These are phyloP conservation scores for Oenanthe javanica DNA, from an alignment of 140 eudicot genomes.

Conservation along the genomic window DNA sequence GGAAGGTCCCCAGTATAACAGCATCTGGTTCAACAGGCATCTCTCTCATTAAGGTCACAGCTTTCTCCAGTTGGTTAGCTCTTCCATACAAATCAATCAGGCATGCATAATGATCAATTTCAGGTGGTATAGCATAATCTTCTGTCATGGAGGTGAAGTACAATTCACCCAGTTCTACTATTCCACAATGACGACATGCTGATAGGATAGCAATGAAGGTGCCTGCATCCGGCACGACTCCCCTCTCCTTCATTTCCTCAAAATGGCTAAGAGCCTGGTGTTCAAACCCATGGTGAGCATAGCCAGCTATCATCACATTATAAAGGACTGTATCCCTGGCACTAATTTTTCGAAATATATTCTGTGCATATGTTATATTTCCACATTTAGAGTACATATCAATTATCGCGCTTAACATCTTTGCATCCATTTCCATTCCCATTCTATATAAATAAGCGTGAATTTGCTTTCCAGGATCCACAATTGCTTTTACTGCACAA, in stretches of 20 bases:
- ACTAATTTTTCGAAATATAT: constrained; percentile 24
- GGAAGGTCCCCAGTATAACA: constrained; percentile 52
- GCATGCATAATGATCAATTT: constrained; percentile 77
- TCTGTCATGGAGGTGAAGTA: constrained; percentile 59
- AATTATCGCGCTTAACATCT: constrained; percentile 38
- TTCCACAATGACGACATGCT: constrained; percentile 82
- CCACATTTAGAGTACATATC: constrained; percentile 96
- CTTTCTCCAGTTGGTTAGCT: constrained; percentile 55
- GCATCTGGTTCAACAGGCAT: constrained; percentile 63
- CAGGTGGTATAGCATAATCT: constrained; percentile 50
- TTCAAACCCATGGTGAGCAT: constrained; percentile 73
- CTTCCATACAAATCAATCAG: constrained; percentile 87
- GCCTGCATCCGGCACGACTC: constrained; percentile 44
- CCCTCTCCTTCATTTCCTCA: constrained; percentile 40
- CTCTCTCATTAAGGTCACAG: constrained; percentile 40
- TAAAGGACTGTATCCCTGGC: constrained; percentile 53
- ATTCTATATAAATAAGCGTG: constrained; percentile 44
- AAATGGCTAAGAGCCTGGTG: constrained; percentile 49
- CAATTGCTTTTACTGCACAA: constrained; percentile 48
- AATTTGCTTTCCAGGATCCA: constrained; percentile 73
- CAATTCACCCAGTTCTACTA: constrained; percentile 53
- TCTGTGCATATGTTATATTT: constrained; percentile 41
- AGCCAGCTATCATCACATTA: constrained; percentile 82
- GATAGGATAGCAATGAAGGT: constrained; percentile 77
- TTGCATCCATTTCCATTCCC: constrained; percentile 34